A percentile compares a stretch with the other conserved stretches of the same genome.
These are phyloP conservation scores for Geranium rotundifolium DNA, from an alignment of 345 rosid genomes.

Conservation along the genomic window DNA sequence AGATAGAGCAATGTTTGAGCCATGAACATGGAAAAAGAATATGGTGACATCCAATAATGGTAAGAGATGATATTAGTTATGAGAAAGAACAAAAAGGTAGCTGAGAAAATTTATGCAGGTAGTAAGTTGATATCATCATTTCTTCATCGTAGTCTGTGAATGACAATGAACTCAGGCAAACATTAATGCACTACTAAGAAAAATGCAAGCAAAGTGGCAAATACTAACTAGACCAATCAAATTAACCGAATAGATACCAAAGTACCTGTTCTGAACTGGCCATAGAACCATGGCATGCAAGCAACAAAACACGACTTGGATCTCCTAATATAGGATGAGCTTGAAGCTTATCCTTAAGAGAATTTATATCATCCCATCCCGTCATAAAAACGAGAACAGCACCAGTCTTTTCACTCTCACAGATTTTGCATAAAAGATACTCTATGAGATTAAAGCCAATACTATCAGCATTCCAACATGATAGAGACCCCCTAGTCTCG, in stretches of 20 bases:
- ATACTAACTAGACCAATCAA: neutral
- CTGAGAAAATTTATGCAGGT: neutral
- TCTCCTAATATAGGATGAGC: slow-evolving; percentile 61
- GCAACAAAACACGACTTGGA: slow-evolving; percentile 56
- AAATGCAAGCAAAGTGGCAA: neutral
- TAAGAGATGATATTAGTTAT: neutral
- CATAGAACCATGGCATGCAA: slow-evolving; percentile 96
- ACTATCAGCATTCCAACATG: slow-evolving; percentile 88
- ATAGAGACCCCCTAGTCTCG: slow-evolving; percentile 60
- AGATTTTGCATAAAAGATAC: slow-evolving; percentile 46
- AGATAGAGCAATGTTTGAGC: neutral
- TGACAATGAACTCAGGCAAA: neutral
- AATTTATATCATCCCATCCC: slow-evolving; percentile 92
- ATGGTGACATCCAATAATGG: neutral
- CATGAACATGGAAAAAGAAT: neutral
- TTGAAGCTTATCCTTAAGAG: slow-evolving; percentile 75
- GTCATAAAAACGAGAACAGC: slow-evolving; percentile 87
- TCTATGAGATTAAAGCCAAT: slow-evolving; percentile 91
- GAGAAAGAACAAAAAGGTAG: neutral
- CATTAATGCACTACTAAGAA: neutral
- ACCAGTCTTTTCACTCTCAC: slow-evolving; percentile 68
- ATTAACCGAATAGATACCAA: neutral
- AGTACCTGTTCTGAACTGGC: slow-evolving; percentile 87
- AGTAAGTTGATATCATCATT: neutral
- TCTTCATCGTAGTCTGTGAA: neutral